Conservation (phyloP, 2,329 filamentous ascomycete genomes). For the Rosellinia necatrix region DNA sequence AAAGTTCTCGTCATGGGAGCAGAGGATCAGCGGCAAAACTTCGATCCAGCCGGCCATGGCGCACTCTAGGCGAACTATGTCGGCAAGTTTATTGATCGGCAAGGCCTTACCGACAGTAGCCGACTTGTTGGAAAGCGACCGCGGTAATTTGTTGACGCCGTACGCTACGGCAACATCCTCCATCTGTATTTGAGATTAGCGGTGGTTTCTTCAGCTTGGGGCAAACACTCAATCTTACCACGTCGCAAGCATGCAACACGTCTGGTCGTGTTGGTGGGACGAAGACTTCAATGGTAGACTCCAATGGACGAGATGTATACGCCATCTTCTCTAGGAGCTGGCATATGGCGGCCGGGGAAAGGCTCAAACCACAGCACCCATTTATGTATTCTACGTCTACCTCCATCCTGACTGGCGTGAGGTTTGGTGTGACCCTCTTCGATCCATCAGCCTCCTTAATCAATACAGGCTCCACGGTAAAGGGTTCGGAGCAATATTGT, state of each 20-base stretch:
- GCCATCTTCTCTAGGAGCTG: conserved; percentile 87
- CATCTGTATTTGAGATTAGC: conserved; percentile 57
- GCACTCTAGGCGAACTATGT: conserved; percentile 86
- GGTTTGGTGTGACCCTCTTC: conserved; percentile 78
- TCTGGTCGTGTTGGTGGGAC: conserved; percentile 91
- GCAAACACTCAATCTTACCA: conserved; percentile 45
- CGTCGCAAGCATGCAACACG: conserved; percentile 93
- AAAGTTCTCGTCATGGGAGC: conserved; percentile 98
- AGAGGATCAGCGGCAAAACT: conserved; percentile 94
- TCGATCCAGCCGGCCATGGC: conserved; percentile 97
- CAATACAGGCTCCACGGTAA: conserved; percentile 91
- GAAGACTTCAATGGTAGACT: conserved; percentile 73
- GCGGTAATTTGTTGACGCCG: conserved; percentile 94
- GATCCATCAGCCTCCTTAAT: conserved; percentile 88
- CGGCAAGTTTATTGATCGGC: conserved; percentile 89
- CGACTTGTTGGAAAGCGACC: conserved; percentile 77
- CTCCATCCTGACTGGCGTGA: conserved; percentile 75
- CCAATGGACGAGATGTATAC: conserved; percentile 77
- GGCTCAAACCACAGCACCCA: conserved; percentile 80
- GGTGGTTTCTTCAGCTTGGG: not conserved
- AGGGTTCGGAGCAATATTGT: conserved; percentile 82
- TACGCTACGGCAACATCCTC: conserved; percentile 97
- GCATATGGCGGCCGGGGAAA: conserved; percentile 76
- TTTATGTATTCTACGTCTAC: conserved; percentile 95
- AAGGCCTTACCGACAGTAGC: conserved; percentile 80